A percentile compares a stretch with the other conserved stretches of the same genome.
Evolutionary conservation across 2,329 filamentous ascomycete genomes (phyloP).

Genomic region (Nemania sp.): DNA sequence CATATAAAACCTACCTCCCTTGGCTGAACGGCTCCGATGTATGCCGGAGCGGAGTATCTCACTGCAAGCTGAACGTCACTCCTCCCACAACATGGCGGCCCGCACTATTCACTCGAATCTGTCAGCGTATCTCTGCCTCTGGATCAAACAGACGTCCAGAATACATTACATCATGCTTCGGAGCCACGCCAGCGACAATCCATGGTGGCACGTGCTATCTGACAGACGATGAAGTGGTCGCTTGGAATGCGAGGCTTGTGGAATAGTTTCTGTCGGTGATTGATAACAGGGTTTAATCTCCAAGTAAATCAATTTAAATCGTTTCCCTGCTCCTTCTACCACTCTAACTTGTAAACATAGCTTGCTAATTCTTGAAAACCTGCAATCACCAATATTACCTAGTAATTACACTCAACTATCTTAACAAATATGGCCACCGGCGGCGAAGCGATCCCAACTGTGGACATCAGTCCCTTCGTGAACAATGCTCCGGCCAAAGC

Average conservation of each 20-base stretch:
- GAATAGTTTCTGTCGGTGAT: neutral
- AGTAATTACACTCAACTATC: too few species aligned
- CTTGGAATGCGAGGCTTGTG: neutral
- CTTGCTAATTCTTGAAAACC: neutral
- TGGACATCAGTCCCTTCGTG: conserved; percentile 36
- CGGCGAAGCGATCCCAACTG: conserved; percentile 34
- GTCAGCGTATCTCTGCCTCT: neutral
- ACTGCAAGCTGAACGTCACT: neutral
- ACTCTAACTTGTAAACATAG: neutral
- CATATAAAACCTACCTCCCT: neutral
- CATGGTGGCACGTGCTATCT: neutral
- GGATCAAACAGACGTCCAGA: neutral
- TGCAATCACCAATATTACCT: neutral
- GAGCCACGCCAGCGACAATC: conserved; percentile 2
- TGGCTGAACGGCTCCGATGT: neutral
- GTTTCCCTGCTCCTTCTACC: neutral
- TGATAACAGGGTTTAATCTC: neutral
- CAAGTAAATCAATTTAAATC: neutral
- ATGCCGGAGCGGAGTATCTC: conserved; percentile 10
- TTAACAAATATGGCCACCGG: neutral
- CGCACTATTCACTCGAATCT: neutral
- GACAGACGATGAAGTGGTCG: neutral
- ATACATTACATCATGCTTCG: neutral
- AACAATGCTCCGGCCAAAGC: conserved; percentile 27
- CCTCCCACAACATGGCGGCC: neutral